phyloP scores from a whole-genome alignment of 176 grass and related monocot genomes.

The maize (Zea mays) region DNA sequence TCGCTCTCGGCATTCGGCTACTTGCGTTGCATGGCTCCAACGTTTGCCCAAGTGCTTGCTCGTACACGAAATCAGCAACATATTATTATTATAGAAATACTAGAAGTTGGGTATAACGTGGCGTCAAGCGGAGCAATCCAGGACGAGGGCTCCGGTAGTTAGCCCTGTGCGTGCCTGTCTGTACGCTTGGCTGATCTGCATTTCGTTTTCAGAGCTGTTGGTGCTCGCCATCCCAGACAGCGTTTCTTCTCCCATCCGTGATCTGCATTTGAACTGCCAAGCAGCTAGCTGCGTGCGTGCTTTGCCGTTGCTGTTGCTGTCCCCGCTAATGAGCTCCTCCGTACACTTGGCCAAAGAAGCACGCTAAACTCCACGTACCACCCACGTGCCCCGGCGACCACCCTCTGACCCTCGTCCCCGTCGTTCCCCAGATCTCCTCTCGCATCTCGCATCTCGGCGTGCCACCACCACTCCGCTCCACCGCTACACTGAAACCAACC shows the following conservation, averaged over 20 bases:
- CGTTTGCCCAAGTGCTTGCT: neutral
- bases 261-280: conserved; percentile 28
- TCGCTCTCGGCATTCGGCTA: neutral
- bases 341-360: neutral
- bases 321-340: neutral
- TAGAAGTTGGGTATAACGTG: too few relatives aligned
- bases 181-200: neutral
- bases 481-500: conserved; percentile 43
- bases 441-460: neutral
- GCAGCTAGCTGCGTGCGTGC: neutral
- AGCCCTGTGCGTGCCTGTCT: neutral
- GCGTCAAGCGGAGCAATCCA: neutral
- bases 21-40: neutral
- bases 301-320: neutral
- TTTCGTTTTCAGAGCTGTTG: neutral
- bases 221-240: neutral
- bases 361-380: conserved; percentile 32
- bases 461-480: neutral
- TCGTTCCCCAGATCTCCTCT: neutral
- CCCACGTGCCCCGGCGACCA: conserved; percentile 49
- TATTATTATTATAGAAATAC: too few relatives aligned
- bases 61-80: too few relatives aligned
- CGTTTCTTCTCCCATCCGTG: neutral
- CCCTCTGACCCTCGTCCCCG: conserved; percentile 13
- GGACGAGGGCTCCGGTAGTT: neutral